Conservation (phyloP, 139 green algal genomes). For the Bryopsis sp. region DNA sequence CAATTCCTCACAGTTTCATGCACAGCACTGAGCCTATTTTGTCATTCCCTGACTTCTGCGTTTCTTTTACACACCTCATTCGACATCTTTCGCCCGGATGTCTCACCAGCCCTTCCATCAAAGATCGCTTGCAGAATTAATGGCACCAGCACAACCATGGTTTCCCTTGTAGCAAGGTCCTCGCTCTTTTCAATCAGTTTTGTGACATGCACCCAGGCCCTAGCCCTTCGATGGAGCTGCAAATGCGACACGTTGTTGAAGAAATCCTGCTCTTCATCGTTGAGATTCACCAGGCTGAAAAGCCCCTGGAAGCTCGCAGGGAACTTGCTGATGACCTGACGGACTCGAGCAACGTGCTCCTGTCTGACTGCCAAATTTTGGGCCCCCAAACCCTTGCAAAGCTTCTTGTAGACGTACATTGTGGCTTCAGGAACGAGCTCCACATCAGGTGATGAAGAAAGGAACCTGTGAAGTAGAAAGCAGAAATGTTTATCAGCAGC, state of each 20-base stretch:
- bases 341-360: not conserved
- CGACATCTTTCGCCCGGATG: not conserved
- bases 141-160: not conserved
- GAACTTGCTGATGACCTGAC: not conserved
- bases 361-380: not conserved
- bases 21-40: too few relatives aligned
- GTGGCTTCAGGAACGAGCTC: not conserved
- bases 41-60: not conserved
- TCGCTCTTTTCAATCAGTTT: not conserved
- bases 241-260: conserved; percentile 5
- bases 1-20: too few relatives aligned
- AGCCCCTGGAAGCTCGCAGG: not conserved
- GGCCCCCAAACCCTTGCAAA: not conserved
- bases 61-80: not conserved
- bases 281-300: not conserved
- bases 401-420: not conserved
- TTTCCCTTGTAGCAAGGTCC: not conserved
- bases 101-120: not conserved
- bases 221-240: not conserved
- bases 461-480: not conserved
- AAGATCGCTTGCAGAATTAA: conserved; percentile 1
- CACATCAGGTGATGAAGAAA: not conserved
- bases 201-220: not conserved
- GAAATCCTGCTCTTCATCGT: conserved; percentile 5
- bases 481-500: not conserved